Conservation (phyloP, 1,139 yeast genomes). For the Blastobotrys apis region DNA sequence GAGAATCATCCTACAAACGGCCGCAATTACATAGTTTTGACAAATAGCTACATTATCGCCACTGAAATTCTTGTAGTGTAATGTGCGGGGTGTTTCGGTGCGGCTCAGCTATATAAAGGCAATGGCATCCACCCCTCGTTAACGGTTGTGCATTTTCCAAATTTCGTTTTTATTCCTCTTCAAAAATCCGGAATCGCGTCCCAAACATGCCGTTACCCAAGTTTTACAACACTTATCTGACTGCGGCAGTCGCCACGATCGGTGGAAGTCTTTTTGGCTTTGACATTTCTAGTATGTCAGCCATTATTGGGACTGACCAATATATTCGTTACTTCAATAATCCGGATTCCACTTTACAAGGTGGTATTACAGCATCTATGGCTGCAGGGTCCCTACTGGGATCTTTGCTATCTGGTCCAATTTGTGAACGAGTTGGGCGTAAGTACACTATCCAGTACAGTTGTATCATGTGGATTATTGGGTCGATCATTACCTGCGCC, state of each 20-base stretch:
- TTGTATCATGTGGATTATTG: constrained; percentile 69
- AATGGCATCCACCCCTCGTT: no score
- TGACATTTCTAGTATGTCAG: constrained; percentile 88
- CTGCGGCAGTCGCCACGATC: constrained; percentile 59
- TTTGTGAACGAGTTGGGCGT: constrained; percentile 75
- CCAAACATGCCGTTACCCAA: no score
- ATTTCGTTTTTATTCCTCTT: no score
- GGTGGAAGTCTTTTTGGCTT: constrained; percentile 97
- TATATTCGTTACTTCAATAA: constrained; percentile 40
- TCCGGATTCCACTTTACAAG: constrained; percentile 51
- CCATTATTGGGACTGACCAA: constrained; percentile 68
- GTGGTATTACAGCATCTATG: constrained; percentile 93
- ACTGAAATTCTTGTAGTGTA: no score
- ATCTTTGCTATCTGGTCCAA: constrained; percentile 34
- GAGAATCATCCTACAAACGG: no score
- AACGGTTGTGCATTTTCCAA: no score
- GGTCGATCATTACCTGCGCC: constrained; percentile 78
- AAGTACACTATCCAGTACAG: constrained; percentile 70
- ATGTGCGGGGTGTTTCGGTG: no score
- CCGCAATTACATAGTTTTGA: no score
- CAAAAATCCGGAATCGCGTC: no score
- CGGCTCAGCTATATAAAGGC: no score
- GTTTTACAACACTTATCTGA: constrained; percentile 36
- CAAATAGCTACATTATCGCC: no score
- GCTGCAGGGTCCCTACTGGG: constrained; percentile 77